Conservation (phyloP, 768 basidiomycete genomes). For the Xanthoconium stramineum region DNA sequence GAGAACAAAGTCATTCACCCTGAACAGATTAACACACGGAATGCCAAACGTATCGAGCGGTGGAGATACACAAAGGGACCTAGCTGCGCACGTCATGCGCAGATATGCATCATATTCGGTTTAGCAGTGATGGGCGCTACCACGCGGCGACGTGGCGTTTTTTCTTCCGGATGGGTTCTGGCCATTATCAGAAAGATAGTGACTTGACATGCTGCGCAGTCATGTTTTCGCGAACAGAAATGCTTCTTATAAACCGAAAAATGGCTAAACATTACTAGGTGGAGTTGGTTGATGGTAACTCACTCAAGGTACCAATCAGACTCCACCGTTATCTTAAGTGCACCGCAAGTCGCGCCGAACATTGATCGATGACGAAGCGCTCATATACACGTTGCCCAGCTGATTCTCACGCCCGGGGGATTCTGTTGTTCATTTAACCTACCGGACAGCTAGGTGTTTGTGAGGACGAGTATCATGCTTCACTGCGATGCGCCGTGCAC, state of each 20-base stretch:
- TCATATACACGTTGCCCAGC: not conserved
- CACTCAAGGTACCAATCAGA: not conserved
- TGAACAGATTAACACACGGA: not conserved
- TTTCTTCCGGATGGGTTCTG: not conserved
- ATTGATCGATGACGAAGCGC: conserved; percentile 1
- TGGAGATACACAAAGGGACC: not conserved
- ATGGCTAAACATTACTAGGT: not conserved
- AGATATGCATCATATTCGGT: not conserved
- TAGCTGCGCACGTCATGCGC: not conserved
- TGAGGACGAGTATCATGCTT: not conserved
- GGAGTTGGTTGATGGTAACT: not conserved
- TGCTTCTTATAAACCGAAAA: not conserved
- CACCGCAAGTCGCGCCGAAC: not conserved
- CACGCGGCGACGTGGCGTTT: not conserved
- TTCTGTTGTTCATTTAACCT: not conserved
- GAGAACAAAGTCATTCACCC: not conserved
- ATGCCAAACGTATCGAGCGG: not conserved
- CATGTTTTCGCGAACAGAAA: not conserved
- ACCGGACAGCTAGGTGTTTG: not conserved
- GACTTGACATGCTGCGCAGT: not conserved
- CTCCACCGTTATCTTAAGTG: not conserved
- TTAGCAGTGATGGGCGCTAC: not conserved
- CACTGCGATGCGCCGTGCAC: no score
- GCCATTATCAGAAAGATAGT: not conserved
- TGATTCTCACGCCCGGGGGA: conserved; percentile 1